Conservation (phyloP, 306 rosid species). For the Fagus crenata region DNA sequence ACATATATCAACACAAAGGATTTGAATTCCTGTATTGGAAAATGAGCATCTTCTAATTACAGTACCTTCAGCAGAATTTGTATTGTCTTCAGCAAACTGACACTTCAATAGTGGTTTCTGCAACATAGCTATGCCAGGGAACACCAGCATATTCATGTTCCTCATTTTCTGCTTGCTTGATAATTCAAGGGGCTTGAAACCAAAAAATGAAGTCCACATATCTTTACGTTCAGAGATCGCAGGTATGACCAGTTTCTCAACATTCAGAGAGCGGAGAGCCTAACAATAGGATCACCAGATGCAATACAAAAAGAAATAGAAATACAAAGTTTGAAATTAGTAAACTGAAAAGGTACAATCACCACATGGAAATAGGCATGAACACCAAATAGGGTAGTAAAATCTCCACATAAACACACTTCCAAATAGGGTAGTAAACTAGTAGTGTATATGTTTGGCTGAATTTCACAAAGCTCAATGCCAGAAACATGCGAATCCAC, state of each 20-base stretch:
- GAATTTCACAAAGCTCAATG: background rate
- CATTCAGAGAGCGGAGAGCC: constrained; percentile 76
- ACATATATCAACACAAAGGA: constrained; percentile 19
- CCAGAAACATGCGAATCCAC: background rate
- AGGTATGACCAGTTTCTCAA: constrained; percentile 84
- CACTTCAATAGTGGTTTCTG: constrained; percentile 58
- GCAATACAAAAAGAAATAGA: background rate
- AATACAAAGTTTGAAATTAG: constrained; percentile 29
- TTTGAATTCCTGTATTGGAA: constrained; percentile 13
- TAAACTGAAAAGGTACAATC: constrained; percentile 22
- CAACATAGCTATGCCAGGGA: constrained; percentile 79
- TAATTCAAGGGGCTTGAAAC: constrained; percentile 66
- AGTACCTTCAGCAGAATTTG: constrained; percentile 48
- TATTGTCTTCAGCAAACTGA: constrained; percentile 32
- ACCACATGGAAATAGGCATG: background rate
- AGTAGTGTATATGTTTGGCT: background rate
- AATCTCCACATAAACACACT: background rate
- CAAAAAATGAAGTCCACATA: constrained; percentile 88
- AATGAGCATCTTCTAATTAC: constrained; percentile 11
- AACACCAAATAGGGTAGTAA: background rate
- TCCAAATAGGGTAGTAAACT: background rate
- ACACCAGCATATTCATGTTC: constrained; percentile 71
- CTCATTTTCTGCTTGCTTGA: constrained; percentile 53
- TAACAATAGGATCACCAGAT: constrained; percentile 34
- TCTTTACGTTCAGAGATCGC: constrained; percentile 76